Percentiles rank a stretch among this genome's conserved stretches.
These are phyloP conservation scores for Hypoxylon cercidicola DNA, from an alignment of 495 filamentous ascomycete species.

Conservation along the genomic window DNA sequence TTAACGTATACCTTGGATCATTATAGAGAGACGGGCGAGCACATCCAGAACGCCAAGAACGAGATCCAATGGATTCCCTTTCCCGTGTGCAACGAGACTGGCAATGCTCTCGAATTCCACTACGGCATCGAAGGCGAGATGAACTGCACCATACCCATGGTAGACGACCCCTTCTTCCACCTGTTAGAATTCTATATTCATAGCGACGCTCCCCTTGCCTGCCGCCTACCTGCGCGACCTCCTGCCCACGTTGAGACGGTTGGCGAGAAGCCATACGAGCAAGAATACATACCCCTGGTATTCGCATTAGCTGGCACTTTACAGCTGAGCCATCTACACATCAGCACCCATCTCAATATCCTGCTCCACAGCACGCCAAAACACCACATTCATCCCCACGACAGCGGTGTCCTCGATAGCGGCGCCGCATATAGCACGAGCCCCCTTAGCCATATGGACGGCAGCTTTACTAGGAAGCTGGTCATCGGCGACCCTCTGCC, in stretches of 20 bases:
- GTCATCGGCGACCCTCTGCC: slow-evolving; percentile 89
- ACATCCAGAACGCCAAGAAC: slow-evolving; percentile 82
- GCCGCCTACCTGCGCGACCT: slow-evolving; percentile 86
- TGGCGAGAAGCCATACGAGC: slow-evolving; percentile 54
- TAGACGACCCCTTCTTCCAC: slow-evolving; percentile 93
- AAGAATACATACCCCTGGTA: slow-evolving; percentile 72
- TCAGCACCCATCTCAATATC: slow-evolving; percentile 88
- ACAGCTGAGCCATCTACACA: slow-evolving; percentile 89
- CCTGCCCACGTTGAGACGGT: slow-evolving; percentile 58
- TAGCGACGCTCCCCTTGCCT: slow-evolving; percentile 91
- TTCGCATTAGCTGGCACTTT: slow-evolving; percentile 90
- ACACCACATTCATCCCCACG: slow-evolving; percentile 63
- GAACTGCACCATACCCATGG: slow-evolving; percentile 89
- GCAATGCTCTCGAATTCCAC: slow-evolving; percentile 78
- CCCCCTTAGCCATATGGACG: slow-evolving; percentile 68
- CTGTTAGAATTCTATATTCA: slow-evolving; percentile 99
- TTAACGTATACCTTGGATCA: not conserved
- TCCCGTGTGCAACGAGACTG: slow-evolving; percentile 90
- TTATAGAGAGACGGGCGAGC: slow-evolving; percentile 69
- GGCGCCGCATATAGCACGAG: slow-evolving; percentile 88
- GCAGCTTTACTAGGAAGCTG: slow-evolving; percentile 66
- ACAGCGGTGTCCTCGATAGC: slow-evolving; percentile 79
- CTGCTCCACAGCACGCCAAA: slow-evolving; percentile 78
- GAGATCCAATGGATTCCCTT: slow-evolving; percentile 96
- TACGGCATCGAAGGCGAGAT: slow-evolving; percentile 87